A percentile compares a stretch with the other conserved stretches of the same genome.
Conservation (phyloP, 345 rosid genomes). For the Acer negundo region DNA sequence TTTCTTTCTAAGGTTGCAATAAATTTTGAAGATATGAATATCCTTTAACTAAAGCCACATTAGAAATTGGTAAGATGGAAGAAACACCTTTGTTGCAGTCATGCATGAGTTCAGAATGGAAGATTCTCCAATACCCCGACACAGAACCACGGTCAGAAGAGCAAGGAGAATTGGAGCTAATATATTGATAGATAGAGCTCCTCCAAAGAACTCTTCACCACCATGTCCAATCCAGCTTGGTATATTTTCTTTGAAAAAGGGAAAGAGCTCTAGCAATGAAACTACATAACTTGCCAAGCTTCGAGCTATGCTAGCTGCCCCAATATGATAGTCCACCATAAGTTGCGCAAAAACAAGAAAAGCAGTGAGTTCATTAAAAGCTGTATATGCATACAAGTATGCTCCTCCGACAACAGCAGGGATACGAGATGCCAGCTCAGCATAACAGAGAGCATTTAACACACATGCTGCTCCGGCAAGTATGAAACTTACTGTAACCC, state of each 20-base stretch:
- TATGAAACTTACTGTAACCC: conserved; percentile 82
- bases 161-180: conserved; percentile 76
- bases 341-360: conserved; percentile 91
- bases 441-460: conserved; percentile 92
- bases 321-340: conserved; percentile 95
- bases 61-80: neutral
- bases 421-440: conserved; percentile 83
- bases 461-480: conserved; percentile 91
- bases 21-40: neutral
- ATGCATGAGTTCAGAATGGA: conserved; percentile 70
- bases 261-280: conserved; percentile 71
- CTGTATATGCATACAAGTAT: conserved; percentile 75
- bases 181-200: conserved; percentile 74
- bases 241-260: conserved; percentile 54
- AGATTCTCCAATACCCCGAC: conserved; percentile 85
- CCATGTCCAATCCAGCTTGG: conserved; percentile 93
- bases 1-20: neutral
- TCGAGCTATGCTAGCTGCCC: conserved; percentile 95
- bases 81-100: conserved; percentile 75
- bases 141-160: conserved; percentile 68
- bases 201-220: conserved; percentile 74
- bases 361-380: conserved; percentile 90
- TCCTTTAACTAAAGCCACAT: neutral
- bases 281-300: conserved; percentile 86
- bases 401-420: conserved; percentile 99